Conservation (phyloP, 768 basidiomycete genomes). For the Lactarius indigo region DNA sequence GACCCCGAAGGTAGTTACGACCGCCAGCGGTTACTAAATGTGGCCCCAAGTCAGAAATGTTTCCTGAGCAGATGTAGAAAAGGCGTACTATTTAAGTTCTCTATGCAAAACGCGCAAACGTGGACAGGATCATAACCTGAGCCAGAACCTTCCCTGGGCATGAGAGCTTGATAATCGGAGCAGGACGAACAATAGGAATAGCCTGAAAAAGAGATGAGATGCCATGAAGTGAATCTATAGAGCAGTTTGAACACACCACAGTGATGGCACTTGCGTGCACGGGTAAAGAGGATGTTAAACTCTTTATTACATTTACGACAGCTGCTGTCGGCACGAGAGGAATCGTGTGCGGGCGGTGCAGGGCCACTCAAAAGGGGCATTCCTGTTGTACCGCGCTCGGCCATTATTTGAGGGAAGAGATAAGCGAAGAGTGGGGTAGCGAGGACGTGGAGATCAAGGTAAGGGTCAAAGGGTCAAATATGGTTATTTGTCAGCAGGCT, state of each 20-base stretch:
- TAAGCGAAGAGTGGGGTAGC: background rate
- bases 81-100: constrained; percentile 55
- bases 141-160: constrained; percentile 56
- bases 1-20: constrained; percentile 48
- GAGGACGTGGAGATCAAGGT: background rate
- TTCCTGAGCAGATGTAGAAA: background rate
- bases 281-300: constrained; percentile 61
- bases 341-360: constrained; percentile 41
- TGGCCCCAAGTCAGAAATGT: constrained; percentile 9
- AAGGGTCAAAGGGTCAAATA: background rate
- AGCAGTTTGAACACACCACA: constrained; percentile 50
- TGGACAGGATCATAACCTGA: constrained; percentile 60
- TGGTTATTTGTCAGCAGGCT: constrained; percentile 7
- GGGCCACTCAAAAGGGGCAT: constrained; percentile 70
- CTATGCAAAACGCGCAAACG: constrained; percentile 75
- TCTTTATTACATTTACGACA: constrained; percentile 76
- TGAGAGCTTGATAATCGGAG: constrained; percentile 71
- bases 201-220: constrained; percentile 40
- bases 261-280: constrained; percentile 67
- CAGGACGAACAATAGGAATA: constrained; percentile 71
- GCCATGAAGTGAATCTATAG: constrained; percentile 3
- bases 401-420: constrained; percentile 1
- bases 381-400: constrained; percentile 35
- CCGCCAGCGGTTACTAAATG: constrained; percentile 65
- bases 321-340: constrained; percentile 34